These are phyloP conservation scores for Diplodia intermedia DNA, from an alignment of 2,329 filamentous ascomycete species.

Conservation along the genomic window DNA sequence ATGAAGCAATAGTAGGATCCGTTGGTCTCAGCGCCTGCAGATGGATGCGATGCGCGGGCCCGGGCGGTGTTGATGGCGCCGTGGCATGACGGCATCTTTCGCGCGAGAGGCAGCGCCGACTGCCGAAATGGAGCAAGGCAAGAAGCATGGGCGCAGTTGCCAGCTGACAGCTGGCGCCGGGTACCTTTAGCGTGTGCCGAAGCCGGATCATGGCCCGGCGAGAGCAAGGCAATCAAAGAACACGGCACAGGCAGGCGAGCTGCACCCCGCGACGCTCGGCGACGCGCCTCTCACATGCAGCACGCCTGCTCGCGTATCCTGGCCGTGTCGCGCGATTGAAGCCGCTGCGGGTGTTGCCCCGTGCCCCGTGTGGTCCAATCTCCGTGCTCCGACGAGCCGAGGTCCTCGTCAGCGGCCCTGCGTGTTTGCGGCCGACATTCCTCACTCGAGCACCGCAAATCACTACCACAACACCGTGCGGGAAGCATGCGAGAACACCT, in stretches of 20 bases:
- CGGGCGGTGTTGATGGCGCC: conserved; percentile 1
- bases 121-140: not conserved
- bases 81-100: conserved; percentile 18
- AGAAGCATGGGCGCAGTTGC: not conserved
- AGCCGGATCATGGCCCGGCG: not conserved
- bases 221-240: not conserved
- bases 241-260: not conserved
- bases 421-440: conserved; percentile 27
- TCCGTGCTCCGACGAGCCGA: conserved; percentile 29
- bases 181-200: not conserved
- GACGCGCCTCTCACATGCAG: conserved; percentile 25
- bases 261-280: not conserved
- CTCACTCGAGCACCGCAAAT: conserved; percentile 27
- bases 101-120: conserved; percentile 1
- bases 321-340: conserved; percentile 1
- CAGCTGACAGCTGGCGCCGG: conserved; percentile 2
- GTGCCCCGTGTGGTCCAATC: conserved; percentile 26
- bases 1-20: not conserved
- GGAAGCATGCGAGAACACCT: conserved; percentile 20
- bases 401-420: conserved; percentile 27
- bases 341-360: conserved; percentile 25
- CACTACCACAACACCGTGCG: conserved; percentile 31
- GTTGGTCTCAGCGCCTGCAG: not conserved
- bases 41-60: not conserved
- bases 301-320: conserved; percentile 2